phyloP scores from a whole-genome alignment of 2,329 filamentous ascomycete species.

The Fusarium pilosicola region DNA sequence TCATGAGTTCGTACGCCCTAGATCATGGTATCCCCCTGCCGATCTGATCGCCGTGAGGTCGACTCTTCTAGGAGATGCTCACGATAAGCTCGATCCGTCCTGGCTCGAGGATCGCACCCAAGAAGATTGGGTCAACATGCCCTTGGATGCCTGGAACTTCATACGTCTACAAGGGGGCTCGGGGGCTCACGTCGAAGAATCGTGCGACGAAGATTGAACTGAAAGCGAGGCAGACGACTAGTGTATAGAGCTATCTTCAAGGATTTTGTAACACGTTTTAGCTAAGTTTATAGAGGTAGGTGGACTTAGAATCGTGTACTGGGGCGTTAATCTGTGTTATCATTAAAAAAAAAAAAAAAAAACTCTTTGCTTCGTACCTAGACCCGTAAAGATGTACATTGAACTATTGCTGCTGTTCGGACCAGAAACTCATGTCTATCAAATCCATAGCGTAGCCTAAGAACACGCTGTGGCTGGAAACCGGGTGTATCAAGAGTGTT shows the following conservation, averaged over 20 bases:
- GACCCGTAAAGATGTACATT: too few species aligned
- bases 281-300: background rate
- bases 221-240: background rate
- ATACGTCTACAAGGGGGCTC: too few species aligned
- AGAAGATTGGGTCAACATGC: background rate
- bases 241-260: background rate
- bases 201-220: background rate
- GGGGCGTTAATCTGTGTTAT: background rate
- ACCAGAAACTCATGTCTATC: too few species aligned
- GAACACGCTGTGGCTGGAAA: too few species aligned
- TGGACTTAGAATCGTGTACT: background rate
- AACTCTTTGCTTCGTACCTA: background rate
- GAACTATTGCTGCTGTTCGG: too few species aligned
- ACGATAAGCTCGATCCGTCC: background rate
- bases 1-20: background rate
- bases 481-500: too few species aligned
- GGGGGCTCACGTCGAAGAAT: too few species aligned
- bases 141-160: background rate
- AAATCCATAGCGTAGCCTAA: too few species aligned
- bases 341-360: background rate
- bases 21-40: background rate
- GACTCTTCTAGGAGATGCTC: background rate
- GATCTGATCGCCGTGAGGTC: background rate
- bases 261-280: fast-evolving
- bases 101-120: background rate